Base-by-base conservation (phyloP, 108 stramenopile species). In the Conticribra weissflogii region DNA sequence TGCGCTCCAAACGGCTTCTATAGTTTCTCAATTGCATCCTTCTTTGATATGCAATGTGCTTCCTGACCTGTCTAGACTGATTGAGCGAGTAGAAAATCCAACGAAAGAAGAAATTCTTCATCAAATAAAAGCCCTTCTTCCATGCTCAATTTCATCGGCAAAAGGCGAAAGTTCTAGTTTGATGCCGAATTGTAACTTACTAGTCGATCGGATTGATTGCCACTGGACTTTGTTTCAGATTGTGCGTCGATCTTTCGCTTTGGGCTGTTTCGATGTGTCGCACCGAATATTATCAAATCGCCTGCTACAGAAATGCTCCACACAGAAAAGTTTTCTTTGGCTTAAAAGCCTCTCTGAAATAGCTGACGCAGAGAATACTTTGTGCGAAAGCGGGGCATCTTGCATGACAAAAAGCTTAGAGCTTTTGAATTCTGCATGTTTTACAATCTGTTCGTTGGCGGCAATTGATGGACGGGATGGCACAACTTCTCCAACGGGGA, bases 221-320 rank as follows among this genome's bases (percentile, higher is more conserved):
- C 53, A 59, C 27, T 74, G 73, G 73, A 16, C 31, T n/a, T 61
- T 74, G 31, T 74, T 58, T 47, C 56, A 51, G 30, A 41, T 74
- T 51, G 65, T 74, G 23, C 64, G 73, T 32, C 27, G 58, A 21
- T 32, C 57, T 27, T 66, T 74, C 30, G 33, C 48, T 41, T 59
- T 58, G 2, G 41, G 57, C 9, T 66, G 59, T 28, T 74, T 66
- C 41, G 31, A 48, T 24, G 31, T 74, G 36, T 63, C 73, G 18
- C 57, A 36, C 32, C 49, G 29, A 16, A 53, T 74, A 27, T 59
- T 74, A 23, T 54, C 55, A 18, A 24, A 61, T 36, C 64, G 41
- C 12, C 46, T 65, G 54, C 19, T 54, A 12, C 24, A 30, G 23
- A 14, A 46, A 12, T 63, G 73, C 49, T 50, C 45, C n/a, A 41